Percentiles rank a stretch among this genome's conserved stretches.
Evolutionary conservation across 306 rosid species (phyloP).

Genomic region (Alnus rubra): DNA sequence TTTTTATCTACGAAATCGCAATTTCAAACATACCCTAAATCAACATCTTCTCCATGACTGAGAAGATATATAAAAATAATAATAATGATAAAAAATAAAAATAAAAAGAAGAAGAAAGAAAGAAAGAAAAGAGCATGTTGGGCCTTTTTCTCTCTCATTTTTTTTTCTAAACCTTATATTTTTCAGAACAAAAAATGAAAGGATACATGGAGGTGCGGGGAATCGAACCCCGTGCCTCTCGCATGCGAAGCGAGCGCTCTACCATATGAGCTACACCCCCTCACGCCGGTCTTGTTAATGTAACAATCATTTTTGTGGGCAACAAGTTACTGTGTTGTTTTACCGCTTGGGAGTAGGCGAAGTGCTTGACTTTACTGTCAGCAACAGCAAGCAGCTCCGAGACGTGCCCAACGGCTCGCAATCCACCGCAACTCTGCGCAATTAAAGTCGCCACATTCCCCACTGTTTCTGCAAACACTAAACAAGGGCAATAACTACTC

Average conservation of each 20-base stretch:
- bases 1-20: too few relatives aligned
- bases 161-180: too few relatives aligned
- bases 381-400: neutral
- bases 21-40: neutral
- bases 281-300: rapidly evolving
- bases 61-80: too few relatives aligned
- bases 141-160: too few relatives aligned
- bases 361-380: too few relatives aligned
- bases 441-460: slow-evolving; percentile 30
- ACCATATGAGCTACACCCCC: slow-evolving; percentile 95
- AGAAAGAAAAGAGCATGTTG: too few relatives aligned
- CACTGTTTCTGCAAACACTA: slow-evolving; percentile 21
- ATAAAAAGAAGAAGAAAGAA: too few relatives aligned
- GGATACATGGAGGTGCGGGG: slow-evolving; percentile 91
- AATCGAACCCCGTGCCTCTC: slow-evolving; percentile 99
- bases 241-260: slow-evolving; percentile 85
- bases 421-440: slow-evolving; percentile 40
- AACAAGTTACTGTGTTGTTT: too few relatives aligned
- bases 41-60: neutral
- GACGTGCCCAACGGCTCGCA: slow-evolving; percentile 40
- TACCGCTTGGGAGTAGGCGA: neutral
- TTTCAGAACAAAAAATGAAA: neutral
- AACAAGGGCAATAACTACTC: slow-evolving; percentile 33
- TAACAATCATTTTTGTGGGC: rapidly evolving
- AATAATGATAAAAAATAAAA: too few relatives aligned